Conservation (phyloP, 2,329 filamentous ascomycete genomes). For the Fusarium chuoi region DNA sequence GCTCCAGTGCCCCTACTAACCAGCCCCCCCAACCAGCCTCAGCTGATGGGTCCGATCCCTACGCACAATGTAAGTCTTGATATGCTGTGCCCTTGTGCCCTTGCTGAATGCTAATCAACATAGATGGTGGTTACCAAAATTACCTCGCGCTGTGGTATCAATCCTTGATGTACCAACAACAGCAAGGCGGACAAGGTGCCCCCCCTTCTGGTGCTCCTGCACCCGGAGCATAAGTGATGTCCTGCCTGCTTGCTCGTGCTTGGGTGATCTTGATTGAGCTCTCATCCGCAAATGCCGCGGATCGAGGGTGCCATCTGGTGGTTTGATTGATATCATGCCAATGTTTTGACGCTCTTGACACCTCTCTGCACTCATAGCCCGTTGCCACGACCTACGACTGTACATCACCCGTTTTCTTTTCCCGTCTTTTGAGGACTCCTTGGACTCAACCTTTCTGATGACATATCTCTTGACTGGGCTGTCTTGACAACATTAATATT, state of each 20-base stretch:
- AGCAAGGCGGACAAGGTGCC: slow-evolving; percentile 52
- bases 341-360: slow-evolving; percentile 40
- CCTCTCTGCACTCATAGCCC: slow-evolving; percentile 40
- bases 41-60: slow-evolving; percentile 71
- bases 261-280: slow-evolving; percentile 50
- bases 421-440: slow-evolving; percentile 41
- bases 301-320: slow-evolving; percentile 43
- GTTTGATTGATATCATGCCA: slow-evolving; percentile 47
- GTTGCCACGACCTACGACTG: slow-evolving; percentile 47
- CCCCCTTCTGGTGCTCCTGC: slow-evolving; percentile 50
- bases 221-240: slow-evolving; percentile 53
- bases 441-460: slow-evolving; percentile 43
- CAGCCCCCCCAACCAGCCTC: slow-evolving; percentile 56
- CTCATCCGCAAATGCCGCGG: slow-evolving; percentile 37
- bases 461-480: slow-evolving; percentile 44
- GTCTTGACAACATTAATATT: slow-evolving; percentile 41
- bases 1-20: slow-evolving; percentile 55
- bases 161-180: slow-evolving; percentile 63
- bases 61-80: slow-evolving; percentile 75
- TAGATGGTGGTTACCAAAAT: slow-evolving; percentile 83
- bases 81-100: not conserved
- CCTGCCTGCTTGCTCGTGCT: slow-evolving; percentile 43
- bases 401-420: slow-evolving; percentile 44
- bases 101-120: slow-evolving; percentile 28
- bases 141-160: slow-evolving; percentile 86